A percentile compares a stretch with the other conserved stretches of the same genome.
Conservation (phyloP, 148 eudicot species). For the Vaccinium vitisidaea region DNA sequence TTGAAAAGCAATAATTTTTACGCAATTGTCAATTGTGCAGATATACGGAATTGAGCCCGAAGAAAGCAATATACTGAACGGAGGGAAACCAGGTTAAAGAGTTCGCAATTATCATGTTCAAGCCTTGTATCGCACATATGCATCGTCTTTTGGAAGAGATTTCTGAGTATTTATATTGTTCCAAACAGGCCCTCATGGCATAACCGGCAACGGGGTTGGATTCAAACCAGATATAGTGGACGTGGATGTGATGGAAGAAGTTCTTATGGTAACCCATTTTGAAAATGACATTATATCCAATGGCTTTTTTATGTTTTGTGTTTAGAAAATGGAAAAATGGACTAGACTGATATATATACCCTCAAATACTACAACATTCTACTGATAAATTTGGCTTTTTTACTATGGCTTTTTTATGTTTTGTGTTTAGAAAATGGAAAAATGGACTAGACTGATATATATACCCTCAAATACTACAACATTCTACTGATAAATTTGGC, state of each 20-base stretch:
- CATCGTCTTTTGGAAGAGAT: background rate
- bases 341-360: too few species aligned
- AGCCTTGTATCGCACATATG: background rate
- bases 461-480: background rate
- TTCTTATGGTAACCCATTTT: slow-evolving; percentile 59
- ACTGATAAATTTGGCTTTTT: too few species aligned
- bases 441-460: background rate
- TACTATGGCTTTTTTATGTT: too few species aligned
- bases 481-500: slow-evolving; percentile 9
- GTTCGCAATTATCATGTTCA: background rate
- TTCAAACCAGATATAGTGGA: slow-evolving; percentile 93
- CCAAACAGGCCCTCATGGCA: slow-evolving; percentile 78
- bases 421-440: too few species aligned
- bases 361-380: too few species aligned
- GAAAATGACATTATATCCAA: background rate
- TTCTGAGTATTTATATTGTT: background rate
- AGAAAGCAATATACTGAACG: slow-evolving; percentile 89
- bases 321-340: background rate
- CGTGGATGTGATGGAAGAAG: slow-evolving; percentile 94
- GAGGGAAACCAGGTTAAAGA: slow-evolving; percentile 89
- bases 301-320: too few species aligned
- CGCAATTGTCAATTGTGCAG: slow-evolving; percentile 34
- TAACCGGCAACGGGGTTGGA: slow-evolving; percentile 97
- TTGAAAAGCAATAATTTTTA: background rate
- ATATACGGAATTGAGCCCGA: slow-evolving; percentile 95